Evolutionary conservation across 2,329 filamentous ascomycete species (phyloP), one percentile per base, ranked within the genome.

Genomic region (Basipetospora chlamydospora): DNA sequence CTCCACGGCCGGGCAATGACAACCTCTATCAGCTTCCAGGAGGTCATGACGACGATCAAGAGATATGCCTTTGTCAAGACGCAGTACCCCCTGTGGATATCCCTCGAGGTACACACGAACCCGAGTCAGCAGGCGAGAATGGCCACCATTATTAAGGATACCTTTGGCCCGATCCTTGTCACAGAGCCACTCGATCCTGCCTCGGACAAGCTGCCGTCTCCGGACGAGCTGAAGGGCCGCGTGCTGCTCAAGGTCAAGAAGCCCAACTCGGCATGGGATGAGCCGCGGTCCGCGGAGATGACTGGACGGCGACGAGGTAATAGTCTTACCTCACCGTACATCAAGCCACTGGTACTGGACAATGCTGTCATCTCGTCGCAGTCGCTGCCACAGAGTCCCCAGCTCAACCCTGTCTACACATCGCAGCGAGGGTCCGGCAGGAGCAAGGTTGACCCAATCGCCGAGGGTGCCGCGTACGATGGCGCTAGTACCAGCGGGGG

Each of bases 201-300:
- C 31, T 67, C 71, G 3, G 67, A 75, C 43, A 69, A 71, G 40
- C 68, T 96, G 10, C 90, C 90, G 0, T 81, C 84, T 2, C 90
- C 90, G 0, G 82, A 90, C 32, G 77, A 95, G 46, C 66, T 98
- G 32, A 82, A 80, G 59, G 67, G 80, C 47, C 78, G 78, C 28
- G 84, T 96, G 39, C 64, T 98, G 39, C 79, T 96, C 65, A 98
- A 98, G 56, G 90, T 95, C 43, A 98, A 96, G 58, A 80, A 82
- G 45, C 77, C 83, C 6, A 67, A 74, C 10, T 36, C 43, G 30
- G 44, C 36, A 46, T n/a, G 21, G 3, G 39, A 38, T 12, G 30
- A 37, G 30, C 32, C 21, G 12, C 63, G 70, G 33, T 61, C 54
- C 9, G 57, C 60, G 20, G 56, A 60, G 31, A 42, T 49, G 8